Evolutionary conservation across 2,329 filamentous ascomycete species (phyloP).

Genomic region (Ophiosphaerella narmari): DNA sequence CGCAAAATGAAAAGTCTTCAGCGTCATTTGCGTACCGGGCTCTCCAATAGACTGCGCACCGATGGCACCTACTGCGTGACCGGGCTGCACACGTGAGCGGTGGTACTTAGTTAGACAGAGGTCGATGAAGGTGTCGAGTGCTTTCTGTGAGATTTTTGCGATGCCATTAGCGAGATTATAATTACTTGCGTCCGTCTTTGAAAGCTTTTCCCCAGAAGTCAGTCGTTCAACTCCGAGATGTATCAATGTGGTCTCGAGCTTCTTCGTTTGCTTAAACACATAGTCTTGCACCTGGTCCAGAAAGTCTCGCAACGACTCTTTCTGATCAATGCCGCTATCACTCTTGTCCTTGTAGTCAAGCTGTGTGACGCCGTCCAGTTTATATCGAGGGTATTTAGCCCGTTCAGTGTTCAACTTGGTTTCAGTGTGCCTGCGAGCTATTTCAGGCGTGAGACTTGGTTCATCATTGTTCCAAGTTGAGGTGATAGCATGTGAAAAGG

Average conservation of each 20-base stretch:
- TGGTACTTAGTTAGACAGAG: slow-evolving; percentile 89
- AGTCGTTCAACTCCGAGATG: slow-evolving; percentile 31
- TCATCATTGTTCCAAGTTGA: slow-evolving; percentile 81
- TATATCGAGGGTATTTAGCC: slow-evolving; percentile 53
- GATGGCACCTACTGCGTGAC: slow-evolving; percentile 93
- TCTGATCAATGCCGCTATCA: slow-evolving; percentile 60
- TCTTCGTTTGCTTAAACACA: slow-evolving; percentile 66
- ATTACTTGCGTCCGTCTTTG: slow-evolving; percentile 42
- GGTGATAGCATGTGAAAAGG: slow-evolving; percentile 79
- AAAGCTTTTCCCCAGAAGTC: slow-evolving; percentile 10
- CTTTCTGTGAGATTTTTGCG: slow-evolving; percentile 78
- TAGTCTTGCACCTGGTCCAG: slow-evolving; percentile 77
- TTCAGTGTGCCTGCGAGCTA: slow-evolving; percentile 72
- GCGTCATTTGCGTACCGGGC: slow-evolving; percentile 97
- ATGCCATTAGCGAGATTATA: slow-evolving; percentile 64
- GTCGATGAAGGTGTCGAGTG: slow-evolving; percentile 75
- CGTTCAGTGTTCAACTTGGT: slow-evolving; percentile 71
- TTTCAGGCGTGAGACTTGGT: slow-evolving; percentile 70
- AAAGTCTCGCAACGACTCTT: slow-evolving; percentile 81
- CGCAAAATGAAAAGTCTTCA: slow-evolving; percentile 99
- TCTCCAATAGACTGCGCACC: slow-evolving; percentile 98
- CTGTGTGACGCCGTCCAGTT: slow-evolving; percentile 42
- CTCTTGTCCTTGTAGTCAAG: slow-evolving; percentile 73
- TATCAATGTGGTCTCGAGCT: slow-evolving; percentile 57
- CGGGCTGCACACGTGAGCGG: slow-evolving; percentile 88